Evolutionary conservation across 2,329 filamentous ascomycete species (phyloP).

Genomic region (Phoma sp.): DNA sequence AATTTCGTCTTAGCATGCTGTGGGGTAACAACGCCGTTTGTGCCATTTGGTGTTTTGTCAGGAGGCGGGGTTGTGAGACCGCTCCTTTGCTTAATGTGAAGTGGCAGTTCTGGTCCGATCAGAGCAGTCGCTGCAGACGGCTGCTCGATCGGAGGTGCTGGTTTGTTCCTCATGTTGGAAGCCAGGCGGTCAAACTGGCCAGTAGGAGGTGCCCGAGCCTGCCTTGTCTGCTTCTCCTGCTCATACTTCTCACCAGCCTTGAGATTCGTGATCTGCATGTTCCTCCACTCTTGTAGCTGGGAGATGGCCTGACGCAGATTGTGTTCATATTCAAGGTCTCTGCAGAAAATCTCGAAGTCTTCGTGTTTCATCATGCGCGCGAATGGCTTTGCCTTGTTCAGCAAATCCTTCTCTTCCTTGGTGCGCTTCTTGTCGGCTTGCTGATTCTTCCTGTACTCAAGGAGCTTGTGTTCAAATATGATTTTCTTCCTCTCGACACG

Average conservation of each 20-base stretch:
- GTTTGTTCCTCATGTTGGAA: slow-evolving; percentile 70
- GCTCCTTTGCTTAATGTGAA: slow-evolving; percentile 58
- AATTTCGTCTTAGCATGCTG: slow-evolving; percentile 55
- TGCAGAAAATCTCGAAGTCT: slow-evolving; percentile 85
- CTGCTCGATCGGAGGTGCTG: slow-evolving; percentile 67
- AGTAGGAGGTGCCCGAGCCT: slow-evolving; percentile 69
- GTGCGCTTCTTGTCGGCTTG: slow-evolving; percentile 91
- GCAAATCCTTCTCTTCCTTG: slow-evolving; percentile 89
- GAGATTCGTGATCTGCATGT: slow-evolving; percentile 81
- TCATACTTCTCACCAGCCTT: slow-evolving; percentile 92
- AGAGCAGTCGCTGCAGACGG: slow-evolving; percentile 77
- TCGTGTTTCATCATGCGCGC: slow-evolving; percentile 94
- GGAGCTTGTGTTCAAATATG: slow-evolving; percentile 90
- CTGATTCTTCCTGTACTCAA: slow-evolving; percentile 92
- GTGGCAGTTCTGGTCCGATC: slow-evolving; percentile 77
- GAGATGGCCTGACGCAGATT: slow-evolving; percentile 87
- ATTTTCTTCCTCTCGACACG: slow-evolving; percentile 95
- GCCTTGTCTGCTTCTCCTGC: slow-evolving; percentile 78
- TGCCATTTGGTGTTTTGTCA: slow-evolving; percentile 50
- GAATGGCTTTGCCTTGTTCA: slow-evolving; percentile 95
- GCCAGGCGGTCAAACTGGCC: slow-evolving; percentile 87
- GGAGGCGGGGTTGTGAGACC: slow-evolving; percentile 51
- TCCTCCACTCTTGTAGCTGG: slow-evolving; percentile 93
- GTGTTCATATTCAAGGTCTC: slow-evolving; percentile 86
- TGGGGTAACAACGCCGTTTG: slow-evolving; percentile 47